Conservation (phyloP, 2,329 filamentous ascomycete genomes). For the Phialophora verrucosa region DNA sequence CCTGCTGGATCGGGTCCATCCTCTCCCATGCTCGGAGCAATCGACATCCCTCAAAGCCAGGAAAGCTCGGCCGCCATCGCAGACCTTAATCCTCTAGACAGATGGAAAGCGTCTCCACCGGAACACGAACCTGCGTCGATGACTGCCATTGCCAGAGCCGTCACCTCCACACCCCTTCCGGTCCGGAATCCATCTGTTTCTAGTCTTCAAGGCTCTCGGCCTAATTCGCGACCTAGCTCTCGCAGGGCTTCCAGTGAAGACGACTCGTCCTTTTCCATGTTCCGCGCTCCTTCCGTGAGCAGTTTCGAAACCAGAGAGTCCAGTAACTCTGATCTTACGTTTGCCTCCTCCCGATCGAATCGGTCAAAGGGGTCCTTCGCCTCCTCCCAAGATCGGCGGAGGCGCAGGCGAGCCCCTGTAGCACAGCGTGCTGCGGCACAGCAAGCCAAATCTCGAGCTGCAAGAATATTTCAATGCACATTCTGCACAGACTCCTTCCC, state of each 20-base stretch:
- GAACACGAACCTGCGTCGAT: conserved; percentile 71
- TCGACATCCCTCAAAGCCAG: conserved; percentile 68
- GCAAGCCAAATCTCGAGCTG: conserved; percentile 49
- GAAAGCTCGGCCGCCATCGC: conserved; percentile 54
- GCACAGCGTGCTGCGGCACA: conserved; percentile 49
- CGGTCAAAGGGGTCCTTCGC: conserved; percentile 62
- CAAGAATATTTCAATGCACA: conserved; percentile 62
- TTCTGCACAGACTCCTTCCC: conserved; percentile 64
- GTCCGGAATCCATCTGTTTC: conserved; percentile 32
- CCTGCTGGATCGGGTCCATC: conserved; percentile 60
- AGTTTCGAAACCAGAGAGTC: conserved; percentile 62
- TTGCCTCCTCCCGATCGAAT: conserved; percentile 62
- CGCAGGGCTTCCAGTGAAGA: conserved; percentile 53
- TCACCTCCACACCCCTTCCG: conserved; percentile 52
- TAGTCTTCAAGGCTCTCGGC: conserved; percentile 41
- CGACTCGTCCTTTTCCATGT: conserved; percentile 58
- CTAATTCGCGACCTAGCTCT: conserved; percentile 42
- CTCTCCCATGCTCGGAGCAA: conserved; percentile 72
- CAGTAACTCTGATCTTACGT: conserved; percentile 60
- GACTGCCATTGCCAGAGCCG: conserved; percentile 67
- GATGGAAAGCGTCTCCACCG: conserved; percentile 72
- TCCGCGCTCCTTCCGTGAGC: conserved; percentile 59
- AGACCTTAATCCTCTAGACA: conserved; percentile 68
- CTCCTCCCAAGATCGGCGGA: conserved; percentile 64
- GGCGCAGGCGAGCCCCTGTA: conserved; percentile 58